These are phyloP conservation scores for Exophiala dermatitidis DNA, from an alignment of 2,329 filamentous ascomycete species.

Conservation along the genomic window DNA sequence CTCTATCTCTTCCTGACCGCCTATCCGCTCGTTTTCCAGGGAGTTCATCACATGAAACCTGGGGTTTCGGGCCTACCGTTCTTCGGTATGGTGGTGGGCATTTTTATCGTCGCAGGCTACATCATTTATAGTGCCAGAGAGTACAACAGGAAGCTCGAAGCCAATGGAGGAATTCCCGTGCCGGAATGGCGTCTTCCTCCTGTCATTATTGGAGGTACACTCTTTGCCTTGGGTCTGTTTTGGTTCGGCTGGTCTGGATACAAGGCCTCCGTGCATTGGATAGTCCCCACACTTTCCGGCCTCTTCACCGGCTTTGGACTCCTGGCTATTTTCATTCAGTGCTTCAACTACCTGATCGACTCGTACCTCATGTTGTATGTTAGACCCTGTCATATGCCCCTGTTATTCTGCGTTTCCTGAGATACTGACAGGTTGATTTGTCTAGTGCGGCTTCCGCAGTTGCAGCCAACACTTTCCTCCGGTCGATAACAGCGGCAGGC, in stretches of 20 bases:
- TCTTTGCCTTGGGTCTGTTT: slow-evolving; percentile 58
- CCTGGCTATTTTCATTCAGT: slow-evolving; percentile 51
- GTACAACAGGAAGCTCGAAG: slow-evolving; percentile 62
- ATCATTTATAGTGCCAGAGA: slow-evolving; percentile 58
- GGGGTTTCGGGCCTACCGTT: slow-evolving; percentile 72
- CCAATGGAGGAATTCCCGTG: slow-evolving; percentile 54
- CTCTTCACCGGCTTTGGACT: slow-evolving; percentile 53
- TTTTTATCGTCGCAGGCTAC: slow-evolving; percentile 58
- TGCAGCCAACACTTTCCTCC: slow-evolving; percentile 45
- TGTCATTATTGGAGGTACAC: slow-evolving; percentile 46
- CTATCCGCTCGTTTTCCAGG: slow-evolving; percentile 33
- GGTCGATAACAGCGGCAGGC: slow-evolving; percentile 36
- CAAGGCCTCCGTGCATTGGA: slow-evolving; percentile 36
- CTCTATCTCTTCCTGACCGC: slow-evolving; percentile 32
- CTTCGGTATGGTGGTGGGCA: slow-evolving; percentile 73
- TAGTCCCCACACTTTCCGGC: slow-evolving; percentile 40
- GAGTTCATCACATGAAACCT: slow-evolving; percentile 59
- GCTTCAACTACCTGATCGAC: slow-evolving; percentile 54
- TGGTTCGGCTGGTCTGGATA: slow-evolving; percentile 71
- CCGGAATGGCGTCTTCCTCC: slow-evolving; percentile 54
- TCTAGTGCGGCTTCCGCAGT: slow-evolving; percentile 44
- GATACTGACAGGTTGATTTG: not conserved
- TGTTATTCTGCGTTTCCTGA: not conserved
- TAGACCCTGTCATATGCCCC: not conserved
- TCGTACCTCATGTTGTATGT: slow-evolving; percentile 50